Percentiles rank a stretch among this genome's conserved stretches.
Evolutionary conservation across 768 basidiomycete genomes (phyloP).

Genomic region (Phlegmacium glaucopus): DNA sequence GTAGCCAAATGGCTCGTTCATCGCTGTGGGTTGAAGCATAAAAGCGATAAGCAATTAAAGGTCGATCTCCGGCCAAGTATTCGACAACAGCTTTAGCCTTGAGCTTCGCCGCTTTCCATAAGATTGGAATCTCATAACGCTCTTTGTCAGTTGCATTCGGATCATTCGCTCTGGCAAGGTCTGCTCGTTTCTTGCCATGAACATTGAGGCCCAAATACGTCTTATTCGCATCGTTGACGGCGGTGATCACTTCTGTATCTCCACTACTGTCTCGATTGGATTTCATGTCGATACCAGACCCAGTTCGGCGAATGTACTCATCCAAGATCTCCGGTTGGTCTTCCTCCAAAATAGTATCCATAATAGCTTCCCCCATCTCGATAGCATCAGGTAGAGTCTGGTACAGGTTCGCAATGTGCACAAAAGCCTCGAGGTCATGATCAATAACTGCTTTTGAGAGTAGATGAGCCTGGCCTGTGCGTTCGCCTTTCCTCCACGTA

Average conservation of each 20-base stretch:
- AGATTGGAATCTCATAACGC: conserved; percentile 20
- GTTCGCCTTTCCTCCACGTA: neutral
- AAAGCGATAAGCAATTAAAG: conserved; percentile 47
- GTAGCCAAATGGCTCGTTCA: conserved; percentile 39
- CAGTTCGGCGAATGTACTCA: conserved; percentile 53
- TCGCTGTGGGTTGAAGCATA: conserved; percentile 42
- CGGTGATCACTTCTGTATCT: conserved; percentile 13
- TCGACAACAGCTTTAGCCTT: conserved; percentile 36
- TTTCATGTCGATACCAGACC: conserved; percentile 34
- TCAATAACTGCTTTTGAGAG: conserved; percentile 37
- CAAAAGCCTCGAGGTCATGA: conserved; percentile 49
- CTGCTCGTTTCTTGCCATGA: conserved; percentile 59
- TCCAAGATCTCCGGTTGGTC: conserved; percentile 53
- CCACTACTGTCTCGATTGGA: conserved; percentile 15
- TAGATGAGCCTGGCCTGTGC: conserved; percentile 10
- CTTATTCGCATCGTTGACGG: conserved; percentile 35
- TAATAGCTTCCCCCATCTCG: conserved; percentile 16
- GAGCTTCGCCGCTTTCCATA: conserved; percentile 41
- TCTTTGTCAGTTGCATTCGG: conserved; percentile 32
- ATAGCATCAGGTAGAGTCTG: conserved; percentile 28
- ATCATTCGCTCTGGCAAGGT: conserved; percentile 49
- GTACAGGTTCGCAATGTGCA: conserved; percentile 44
- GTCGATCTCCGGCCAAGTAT: conserved; percentile 45
- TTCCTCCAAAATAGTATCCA: conserved; percentile 27
- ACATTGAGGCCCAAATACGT: conserved; percentile 59